Evolutionary conservation across 192 early-diverging fungal species (phyloP).

Genomic region (Paraglomus brasilianum): DNA sequence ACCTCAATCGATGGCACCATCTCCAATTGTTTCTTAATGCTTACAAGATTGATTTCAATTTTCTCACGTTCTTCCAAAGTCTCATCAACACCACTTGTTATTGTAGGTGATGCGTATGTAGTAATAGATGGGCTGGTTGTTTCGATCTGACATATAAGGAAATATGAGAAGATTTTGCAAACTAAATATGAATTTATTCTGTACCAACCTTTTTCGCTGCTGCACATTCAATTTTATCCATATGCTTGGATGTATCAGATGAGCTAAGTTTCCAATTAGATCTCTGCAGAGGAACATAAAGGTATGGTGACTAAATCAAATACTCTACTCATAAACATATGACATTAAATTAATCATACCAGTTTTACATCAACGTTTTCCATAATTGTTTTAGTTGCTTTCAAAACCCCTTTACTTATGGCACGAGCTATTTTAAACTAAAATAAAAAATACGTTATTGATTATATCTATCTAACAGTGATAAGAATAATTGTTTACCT

Average conservation of each 20-base stretch:
- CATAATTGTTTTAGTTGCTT: constrained; percentile 6
- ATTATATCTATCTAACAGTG: constrained; percentile 4
- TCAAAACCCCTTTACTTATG: background rate
- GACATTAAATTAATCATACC: constrained; percentile 16
- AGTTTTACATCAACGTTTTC: constrained; percentile 15
- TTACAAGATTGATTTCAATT: background rate
- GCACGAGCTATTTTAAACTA: constrained; percentile 14
- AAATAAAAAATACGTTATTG: background rate
- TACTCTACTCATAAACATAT: constrained; percentile 6
- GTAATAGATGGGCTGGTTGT: too few species aligned
- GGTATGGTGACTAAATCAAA: constrained; percentile 1
- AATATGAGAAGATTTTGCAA: too few species aligned
- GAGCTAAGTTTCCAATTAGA: constrained; percentile 8
- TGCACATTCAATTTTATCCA: constrained; percentile 1
- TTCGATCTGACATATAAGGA: too few species aligned
- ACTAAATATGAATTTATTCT: background rate
- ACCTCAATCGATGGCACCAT: background rate
- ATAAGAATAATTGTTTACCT: constrained; percentile 20
- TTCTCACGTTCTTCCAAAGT: background rate
- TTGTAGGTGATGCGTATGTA: too few species aligned
- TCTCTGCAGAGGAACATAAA: constrained; percentile 6
- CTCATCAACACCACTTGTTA: too few species aligned
- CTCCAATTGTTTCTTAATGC: background rate
- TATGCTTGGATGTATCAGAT: constrained; percentile 12
- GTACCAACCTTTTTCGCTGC: constrained; percentile 6